Evolutionary conservation across 1,284 basidiomycete species (phyloP), one percentile per base, ranked within the genome.

Genomic region (Lentinus polychrous): DNA sequence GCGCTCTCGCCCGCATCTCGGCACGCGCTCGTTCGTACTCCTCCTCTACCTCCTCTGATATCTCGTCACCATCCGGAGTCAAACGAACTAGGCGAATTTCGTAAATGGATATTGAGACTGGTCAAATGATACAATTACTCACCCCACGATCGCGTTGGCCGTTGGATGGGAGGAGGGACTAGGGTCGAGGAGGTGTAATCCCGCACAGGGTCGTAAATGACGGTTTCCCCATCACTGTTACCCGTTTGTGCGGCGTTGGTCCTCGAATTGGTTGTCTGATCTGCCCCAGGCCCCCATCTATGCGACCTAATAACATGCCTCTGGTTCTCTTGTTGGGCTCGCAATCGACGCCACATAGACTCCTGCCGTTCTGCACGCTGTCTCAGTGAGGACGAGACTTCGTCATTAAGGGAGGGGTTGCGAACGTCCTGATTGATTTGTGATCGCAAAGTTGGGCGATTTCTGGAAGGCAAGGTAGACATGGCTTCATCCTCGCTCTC

Each of bases 21-120:
- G 60, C 45, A 6, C 58, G 50, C 37, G 50, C 54, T 14, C 60
- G 59, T 43, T 66, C 64, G 52, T 61, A 60, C 17, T 58, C 59
- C 14, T 55, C 56, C 48, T 61, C 60, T 46, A 56, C 56, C 45
- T 59, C 59, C 31, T 54, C 58, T 2, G 57, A 51, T 18, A 59
- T 52, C 40, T 57, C 58, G 45, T 60, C 59, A 14, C 56, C 60
- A 32, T 57, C 58, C 8, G 39, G 45, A 45, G 56, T 57, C 8
- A 64, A 52, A 10, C 58, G 59, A 1, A 59, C 61, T 64, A 31
- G n/a, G 5, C 23, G 23, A 24, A 8, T 18, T 34, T 47, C 31
- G 5, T 24, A 15, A 12, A 17, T 43, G 31, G 39, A 15, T 31
- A 36, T 24, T 20, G 15, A 15, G 34, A 36, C 20, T 20, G 15